Conservation (phyloP, 2,329 filamentous ascomycete species). For the Diaporthe sp. region DNA sequence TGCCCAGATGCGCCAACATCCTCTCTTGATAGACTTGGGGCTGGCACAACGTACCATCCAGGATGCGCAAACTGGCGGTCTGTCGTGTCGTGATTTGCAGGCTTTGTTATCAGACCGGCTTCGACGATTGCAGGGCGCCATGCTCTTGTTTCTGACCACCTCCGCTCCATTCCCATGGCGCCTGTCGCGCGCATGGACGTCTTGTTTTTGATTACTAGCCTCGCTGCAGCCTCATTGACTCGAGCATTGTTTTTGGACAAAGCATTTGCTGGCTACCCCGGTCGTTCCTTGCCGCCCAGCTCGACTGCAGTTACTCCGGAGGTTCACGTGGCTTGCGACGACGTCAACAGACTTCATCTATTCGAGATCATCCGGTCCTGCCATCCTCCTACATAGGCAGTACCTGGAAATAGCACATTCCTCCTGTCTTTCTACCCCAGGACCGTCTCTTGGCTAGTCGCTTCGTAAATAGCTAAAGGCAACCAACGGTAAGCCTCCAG, state of each 20-base stretch:
- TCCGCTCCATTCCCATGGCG: not conserved
- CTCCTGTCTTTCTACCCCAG: not conserved
- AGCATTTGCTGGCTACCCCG: not conserved
- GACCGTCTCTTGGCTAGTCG: not conserved
- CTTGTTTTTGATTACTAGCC: not conserved
- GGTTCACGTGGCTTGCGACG: constrained; percentile 13
- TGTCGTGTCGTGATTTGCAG: constrained; percentile 5
- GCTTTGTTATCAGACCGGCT: not conserved
- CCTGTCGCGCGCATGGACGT: not conserved
- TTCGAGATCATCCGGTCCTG: not conserved
- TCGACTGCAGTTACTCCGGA: not conserved
- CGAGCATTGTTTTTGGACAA: constrained; percentile 14
- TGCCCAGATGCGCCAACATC: not conserved
- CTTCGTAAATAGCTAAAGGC: not conserved
- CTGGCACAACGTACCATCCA: constrained; percentile 7
- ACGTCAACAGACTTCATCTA: constrained; percentile 19
- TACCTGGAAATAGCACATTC: constrained; percentile 27
- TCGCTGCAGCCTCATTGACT: not conserved
- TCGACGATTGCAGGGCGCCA: not conserved
- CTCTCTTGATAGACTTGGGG: not conserved
- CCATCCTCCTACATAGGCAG: not conserved
- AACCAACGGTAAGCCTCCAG: constrained; percentile 13
- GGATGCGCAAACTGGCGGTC: constrained; percentile 19
- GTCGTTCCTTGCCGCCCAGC: not conserved
- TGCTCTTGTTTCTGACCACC: constrained; percentile 12